These are phyloP conservation scores for Kappamyces sp. DNA, from an alignment of 192 early-diverging fungal genomes.

Conservation along the genomic window DNA sequence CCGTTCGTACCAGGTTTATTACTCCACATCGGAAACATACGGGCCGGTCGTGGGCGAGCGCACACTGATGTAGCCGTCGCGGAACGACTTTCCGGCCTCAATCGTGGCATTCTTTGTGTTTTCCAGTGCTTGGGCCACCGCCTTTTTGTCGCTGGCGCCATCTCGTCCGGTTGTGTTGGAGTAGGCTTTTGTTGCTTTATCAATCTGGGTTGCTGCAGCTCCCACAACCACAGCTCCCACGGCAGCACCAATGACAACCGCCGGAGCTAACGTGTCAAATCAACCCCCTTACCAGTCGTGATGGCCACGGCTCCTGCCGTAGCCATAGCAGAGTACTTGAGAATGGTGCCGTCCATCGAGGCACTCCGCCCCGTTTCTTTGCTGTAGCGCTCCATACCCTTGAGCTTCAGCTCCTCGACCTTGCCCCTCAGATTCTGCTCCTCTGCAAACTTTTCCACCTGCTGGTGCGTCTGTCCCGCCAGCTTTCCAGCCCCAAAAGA, in stretches of 20 bases:
- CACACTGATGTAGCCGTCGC: too few relatives aligned
- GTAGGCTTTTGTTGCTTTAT: neutral
- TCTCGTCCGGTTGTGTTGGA: slow-evolving; percentile 5
- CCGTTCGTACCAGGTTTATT: too few relatives aligned
- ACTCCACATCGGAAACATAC: too few relatives aligned
- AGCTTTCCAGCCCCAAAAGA: neutral
- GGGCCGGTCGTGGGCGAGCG: too few relatives aligned
- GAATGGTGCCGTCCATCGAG: neutral
- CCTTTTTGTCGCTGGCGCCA: too few relatives aligned
- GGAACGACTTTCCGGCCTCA: too few relatives aligned
- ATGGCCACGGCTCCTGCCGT: slow-evolving; percentile 5
- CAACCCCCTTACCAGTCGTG: too few relatives aligned
- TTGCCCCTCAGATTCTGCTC: neutral
- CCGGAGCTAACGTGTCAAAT: too few relatives aligned
- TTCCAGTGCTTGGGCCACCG: too few relatives aligned
- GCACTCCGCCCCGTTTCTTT: neutral
- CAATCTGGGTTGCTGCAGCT: neutral
- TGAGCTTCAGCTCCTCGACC: neutral
- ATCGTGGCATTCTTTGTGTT: too few relatives aligned
- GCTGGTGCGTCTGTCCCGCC: neutral
- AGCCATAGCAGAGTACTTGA: slow-evolving; percentile 4
- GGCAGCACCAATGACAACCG: neutral
- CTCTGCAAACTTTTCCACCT: neutral
- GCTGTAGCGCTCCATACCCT: neutral
- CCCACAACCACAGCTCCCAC: slow-evolving; percentile 1